A percentile compares a stretch with the other conserved stretches of the same genome.
Conservation (phyloP, 1,284 basidiomycete species). For the Sphagnurus paluster region DNA sequence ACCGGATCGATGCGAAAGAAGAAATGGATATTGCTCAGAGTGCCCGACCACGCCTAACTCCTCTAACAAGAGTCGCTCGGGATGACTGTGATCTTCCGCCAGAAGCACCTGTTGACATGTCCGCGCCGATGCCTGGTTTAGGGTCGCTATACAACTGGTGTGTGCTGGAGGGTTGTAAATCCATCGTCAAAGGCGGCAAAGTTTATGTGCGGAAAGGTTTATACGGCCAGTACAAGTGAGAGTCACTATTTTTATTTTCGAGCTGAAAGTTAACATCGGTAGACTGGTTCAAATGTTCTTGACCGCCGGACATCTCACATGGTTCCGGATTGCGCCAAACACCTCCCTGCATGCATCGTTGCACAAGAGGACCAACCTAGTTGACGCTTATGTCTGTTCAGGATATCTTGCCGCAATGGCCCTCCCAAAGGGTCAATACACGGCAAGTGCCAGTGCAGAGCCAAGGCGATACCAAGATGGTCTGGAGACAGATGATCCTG, state of each 20-base stretch:
- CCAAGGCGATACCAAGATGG: constrained; percentile 79
- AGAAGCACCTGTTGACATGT: constrained; percentile 50
- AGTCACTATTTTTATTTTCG: constrained; percentile 14
- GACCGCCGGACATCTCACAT: constrained; percentile 62
- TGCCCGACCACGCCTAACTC: constrained; percentile 57
- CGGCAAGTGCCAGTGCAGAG: constrained; percentile 47
- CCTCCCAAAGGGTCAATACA: constrained; percentile 61
- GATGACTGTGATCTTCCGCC: constrained; percentile 43
- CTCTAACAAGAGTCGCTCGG: constrained; percentile 43
- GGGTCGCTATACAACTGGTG: constrained; percentile 81
- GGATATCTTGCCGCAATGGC: constrained; percentile 73
- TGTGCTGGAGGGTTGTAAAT: constrained; percentile 68
- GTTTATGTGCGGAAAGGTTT: constrained; percentile 69
- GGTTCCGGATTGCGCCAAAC: constrained; percentile 56
- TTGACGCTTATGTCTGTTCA: constrained; percentile 77
- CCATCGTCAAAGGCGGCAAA: constrained; percentile 70
- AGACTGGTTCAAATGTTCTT: constrained; percentile 73
- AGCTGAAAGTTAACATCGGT: constrained; percentile 3
- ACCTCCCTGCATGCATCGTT: constrained; percentile 51
- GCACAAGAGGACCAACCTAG: constrained; percentile 55
- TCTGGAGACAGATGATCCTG: constrained; percentile 72
- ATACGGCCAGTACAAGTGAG: constrained; percentile 70
- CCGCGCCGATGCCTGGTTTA: constrained; percentile 55
- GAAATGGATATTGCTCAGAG: constrained; percentile 77
- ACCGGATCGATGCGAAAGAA: constrained; percentile 67